Conservation (phyloP, 805 yeast species). For the Ogataea zsoltii region DNA sequence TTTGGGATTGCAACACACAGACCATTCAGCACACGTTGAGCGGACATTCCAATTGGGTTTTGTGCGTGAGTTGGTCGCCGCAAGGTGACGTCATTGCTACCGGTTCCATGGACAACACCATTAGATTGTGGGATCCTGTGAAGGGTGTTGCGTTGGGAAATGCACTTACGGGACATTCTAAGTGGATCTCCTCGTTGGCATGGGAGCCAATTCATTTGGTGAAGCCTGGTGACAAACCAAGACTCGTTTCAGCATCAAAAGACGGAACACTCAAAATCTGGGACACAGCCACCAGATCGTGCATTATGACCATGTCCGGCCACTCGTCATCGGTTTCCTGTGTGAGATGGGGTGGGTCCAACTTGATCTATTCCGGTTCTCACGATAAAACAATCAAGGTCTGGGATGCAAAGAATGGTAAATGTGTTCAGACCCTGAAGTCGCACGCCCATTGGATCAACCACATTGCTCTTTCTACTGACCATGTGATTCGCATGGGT, state of each 20-base stretch:
- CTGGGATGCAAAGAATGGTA: slow-evolving; percentile 84
- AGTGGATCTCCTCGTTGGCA: slow-evolving; percentile 84
- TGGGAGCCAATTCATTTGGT: slow-evolving; percentile 95
- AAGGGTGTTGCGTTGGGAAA: slow-evolving; percentile 75
- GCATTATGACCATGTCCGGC: slow-evolving; percentile 74
- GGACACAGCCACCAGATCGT: slow-evolving; percentile 74
- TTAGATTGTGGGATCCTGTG: slow-evolving; percentile 82
- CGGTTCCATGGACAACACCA: slow-evolving; percentile 91
- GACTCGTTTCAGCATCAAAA: slow-evolving; percentile 84
- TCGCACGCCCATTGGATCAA: slow-evolving; percentile 99
- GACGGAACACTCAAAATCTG: slow-evolving; percentile 89
- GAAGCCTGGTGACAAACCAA: slow-evolving; percentile 60
- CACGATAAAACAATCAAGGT: slow-evolving; percentile 93
- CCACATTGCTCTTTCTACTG: slow-evolving; percentile 89
- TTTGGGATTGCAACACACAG: slow-evolving; percentile 96
- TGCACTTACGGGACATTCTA: slow-evolving; percentile 76
- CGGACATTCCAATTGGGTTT: slow-evolving; percentile 93
- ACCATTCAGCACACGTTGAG: slow-evolving; percentile 79
- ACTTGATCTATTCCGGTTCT: slow-evolving; percentile 81
- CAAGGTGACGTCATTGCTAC: slow-evolving; percentile 91
- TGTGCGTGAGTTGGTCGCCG: slow-evolving; percentile 90
- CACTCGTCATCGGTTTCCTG: slow-evolving; percentile 89
- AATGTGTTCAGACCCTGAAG: slow-evolving; percentile 72
- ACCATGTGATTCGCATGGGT: slow-evolving; percentile 82
- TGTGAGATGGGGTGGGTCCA: slow-evolving; percentile 96